Percentiles rank a stretch among this genome's conserved stretches.
phyloP scores from a whole-genome alignment of 495 filamentous ascomycete genomes.

The Elasticomyces elasticus region DNA sequence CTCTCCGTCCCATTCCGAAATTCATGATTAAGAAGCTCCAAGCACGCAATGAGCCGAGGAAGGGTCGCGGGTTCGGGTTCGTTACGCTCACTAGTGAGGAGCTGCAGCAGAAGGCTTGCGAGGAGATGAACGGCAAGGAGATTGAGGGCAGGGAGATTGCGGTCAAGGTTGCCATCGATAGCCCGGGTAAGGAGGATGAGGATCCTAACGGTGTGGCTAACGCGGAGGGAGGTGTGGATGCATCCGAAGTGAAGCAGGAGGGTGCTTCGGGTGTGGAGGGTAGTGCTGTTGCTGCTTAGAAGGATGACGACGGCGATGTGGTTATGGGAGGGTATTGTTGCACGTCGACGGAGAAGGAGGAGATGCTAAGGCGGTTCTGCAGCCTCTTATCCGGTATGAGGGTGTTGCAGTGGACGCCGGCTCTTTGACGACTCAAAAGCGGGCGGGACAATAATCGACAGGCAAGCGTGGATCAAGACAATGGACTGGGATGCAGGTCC shows the following conservation, averaged over 20 bases:
- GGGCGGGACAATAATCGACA: too few relatives aligned
- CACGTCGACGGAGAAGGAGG: too few relatives aligned
- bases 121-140: conserved; percentile 98
- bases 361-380: too few relatives aligned
- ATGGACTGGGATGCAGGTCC: not conserved
- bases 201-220: conserved; percentile 34
- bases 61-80: conserved; percentile 98
- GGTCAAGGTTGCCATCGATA: conserved; percentile 99
- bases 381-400: not conserved
- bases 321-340: too few relatives aligned
- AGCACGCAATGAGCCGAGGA: conserved; percentile 92
- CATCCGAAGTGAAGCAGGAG: conserved; percentile 6
- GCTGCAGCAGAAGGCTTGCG: conserved; percentile 88
- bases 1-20: conserved; percentile 91
- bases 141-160: conserved; percentile 98
- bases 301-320: not conserved
- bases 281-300: not conserved
- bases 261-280: not conserved
- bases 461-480: not conserved
- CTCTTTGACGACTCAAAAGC: not conserved
- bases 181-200: conserved; percentile 95
- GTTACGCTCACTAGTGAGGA: conserved; percentile 93
- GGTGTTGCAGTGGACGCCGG: not conserved
- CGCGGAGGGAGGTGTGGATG: conserved; percentile 20
- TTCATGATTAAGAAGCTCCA: conserved; percentile 99